A percentile compares a stretch with the other conserved stretches of the same genome.
These are phyloP conservation scores for Colletotrichum orbiculare DNA, from an alignment of 2,329 filamentous ascomycete genomes.

Conservation along the genomic window DNA sequence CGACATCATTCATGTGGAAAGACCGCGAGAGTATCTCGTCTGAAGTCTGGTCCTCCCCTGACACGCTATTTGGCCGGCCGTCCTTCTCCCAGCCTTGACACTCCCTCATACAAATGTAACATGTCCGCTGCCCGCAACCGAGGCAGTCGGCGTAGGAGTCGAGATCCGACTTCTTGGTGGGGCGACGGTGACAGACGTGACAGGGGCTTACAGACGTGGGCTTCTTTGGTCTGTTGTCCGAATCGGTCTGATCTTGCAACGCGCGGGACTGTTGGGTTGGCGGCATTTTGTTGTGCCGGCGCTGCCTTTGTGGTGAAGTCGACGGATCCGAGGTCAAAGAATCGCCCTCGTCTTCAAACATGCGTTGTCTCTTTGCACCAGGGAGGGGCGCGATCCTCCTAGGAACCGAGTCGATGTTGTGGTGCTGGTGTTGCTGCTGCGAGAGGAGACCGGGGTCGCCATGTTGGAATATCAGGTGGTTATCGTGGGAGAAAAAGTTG, in stretches of 20 bases:
- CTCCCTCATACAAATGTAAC: constrained; percentile 75
- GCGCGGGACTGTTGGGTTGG: constrained; percentile 8
- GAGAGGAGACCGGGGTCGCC: constrained; percentile 5
- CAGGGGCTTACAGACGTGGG: constrained; percentile 62
- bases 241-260: constrained; percentile 17
- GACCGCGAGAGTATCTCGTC: constrained; percentile 50
- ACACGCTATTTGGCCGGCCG: constrained; percentile 32
- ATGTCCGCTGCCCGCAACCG: constrained; percentile 70
- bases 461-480: constrained; percentile 20
- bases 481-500: constrained; percentile 18
- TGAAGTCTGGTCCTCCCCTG: constrained; percentile 31
- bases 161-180: constrained; percentile 72
- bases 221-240: constrained; percentile 27
- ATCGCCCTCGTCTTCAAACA: constrained; percentile 23
- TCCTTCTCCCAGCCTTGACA: constrained; percentile 62
- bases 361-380: constrained; percentile 28
- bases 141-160: constrained; percentile 74
- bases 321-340: neutral
- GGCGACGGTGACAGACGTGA: constrained; percentile 75
- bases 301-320: constrained; percentile 9
- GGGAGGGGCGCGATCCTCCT: constrained; percentile 31
- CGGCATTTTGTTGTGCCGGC: constrained; percentile 26
- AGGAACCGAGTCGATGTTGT: constrained; percentile 11
- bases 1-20: constrained; percentile 63
- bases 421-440: constrained; percentile 10